Evolutionary conservation across 352 stramenopile species (phyloP).

Genomic region (Phytophthora rubi): DNA sequence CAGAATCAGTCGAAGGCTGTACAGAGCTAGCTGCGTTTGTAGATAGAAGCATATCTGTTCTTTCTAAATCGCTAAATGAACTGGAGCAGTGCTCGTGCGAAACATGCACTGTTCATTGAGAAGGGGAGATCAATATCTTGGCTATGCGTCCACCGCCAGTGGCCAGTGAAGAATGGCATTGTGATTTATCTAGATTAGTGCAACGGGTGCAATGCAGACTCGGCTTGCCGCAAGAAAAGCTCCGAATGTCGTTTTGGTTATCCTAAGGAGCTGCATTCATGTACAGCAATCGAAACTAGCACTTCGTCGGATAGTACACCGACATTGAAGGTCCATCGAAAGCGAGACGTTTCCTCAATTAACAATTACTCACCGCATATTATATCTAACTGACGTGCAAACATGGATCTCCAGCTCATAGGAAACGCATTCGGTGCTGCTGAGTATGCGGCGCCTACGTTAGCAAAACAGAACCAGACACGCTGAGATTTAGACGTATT

Average conservation of each 20-base stretch:
- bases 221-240: conserved; percentile 7
- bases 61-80: not conserved
- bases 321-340: not conserved
- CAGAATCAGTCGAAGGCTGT: conserved; percentile 6
- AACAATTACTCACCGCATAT: conserved; percentile 19
- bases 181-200: not conserved
- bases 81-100: not conserved
- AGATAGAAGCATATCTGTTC: conserved; percentile 7
- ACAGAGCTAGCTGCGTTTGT: not conserved
- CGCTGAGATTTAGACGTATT: no score
- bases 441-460: no score
- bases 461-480: no score
- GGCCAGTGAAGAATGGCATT: not conserved
- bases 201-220: not conserved
- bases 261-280: conserved; percentile 4
- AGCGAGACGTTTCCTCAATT: conserved; percentile 4
- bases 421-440: not conserved
- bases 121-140: not conserved
- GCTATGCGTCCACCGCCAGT: no score
- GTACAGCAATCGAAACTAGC: not conserved
- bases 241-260: conserved; percentile 13
- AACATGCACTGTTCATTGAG: not conserved
- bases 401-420: conserved; percentile 34
- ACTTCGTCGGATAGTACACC: not conserved
- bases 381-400: conserved; percentile 19